Base-by-base conservation (phyloP, 805 yeast species). In the Wickerhamiella cacticola region DNA sequence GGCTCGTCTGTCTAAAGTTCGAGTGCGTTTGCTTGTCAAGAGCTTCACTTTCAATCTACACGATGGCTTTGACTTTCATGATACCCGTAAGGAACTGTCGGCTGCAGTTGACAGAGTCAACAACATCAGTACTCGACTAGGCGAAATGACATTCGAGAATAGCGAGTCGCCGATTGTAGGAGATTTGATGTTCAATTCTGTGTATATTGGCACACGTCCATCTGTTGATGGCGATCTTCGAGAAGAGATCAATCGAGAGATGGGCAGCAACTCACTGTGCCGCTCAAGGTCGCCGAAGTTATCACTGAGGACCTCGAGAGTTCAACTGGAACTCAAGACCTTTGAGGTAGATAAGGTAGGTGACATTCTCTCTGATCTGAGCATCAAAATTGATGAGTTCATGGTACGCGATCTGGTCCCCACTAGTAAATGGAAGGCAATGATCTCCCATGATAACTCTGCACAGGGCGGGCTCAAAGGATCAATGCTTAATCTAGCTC, bases 61-160 rank as follows among this genome's bases (percentile, higher is more conserved):
- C 60, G 98, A 92, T 65, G 99, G 99, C 0, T 92, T 80, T 59
- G 97, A 92, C 56, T 87, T 96, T 94, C 74, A 73, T 48, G 75
- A 76, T 38, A 86, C 97, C 0, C 71, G 94, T 49, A 69, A 68
- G 21, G 69, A 79, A 0, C 79, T 92, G 24, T 67, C 69, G 9
- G 73, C 71, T n/a, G 82, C 84, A 0, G 79, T 88, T 0, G 73
- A 73, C 47, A 65, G 74, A 9, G 74, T 85, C 6, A 86, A 80
- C 54, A 62, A 63, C 23, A 62, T 45, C 12, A 45, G 54, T n/a
- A 34, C 41, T 21, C 48, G 45, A 12, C 52, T 53, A 18, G 26
- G 24, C 15, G 36, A 34, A 5, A 19, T 35, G 16, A 45, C 36
- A 4, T 49, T 41, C 12, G 50, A 42, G 8, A 50, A 48, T 16